Conservation (phyloP, 306 rosid genomes). For the Argentina anserina region DNA sequence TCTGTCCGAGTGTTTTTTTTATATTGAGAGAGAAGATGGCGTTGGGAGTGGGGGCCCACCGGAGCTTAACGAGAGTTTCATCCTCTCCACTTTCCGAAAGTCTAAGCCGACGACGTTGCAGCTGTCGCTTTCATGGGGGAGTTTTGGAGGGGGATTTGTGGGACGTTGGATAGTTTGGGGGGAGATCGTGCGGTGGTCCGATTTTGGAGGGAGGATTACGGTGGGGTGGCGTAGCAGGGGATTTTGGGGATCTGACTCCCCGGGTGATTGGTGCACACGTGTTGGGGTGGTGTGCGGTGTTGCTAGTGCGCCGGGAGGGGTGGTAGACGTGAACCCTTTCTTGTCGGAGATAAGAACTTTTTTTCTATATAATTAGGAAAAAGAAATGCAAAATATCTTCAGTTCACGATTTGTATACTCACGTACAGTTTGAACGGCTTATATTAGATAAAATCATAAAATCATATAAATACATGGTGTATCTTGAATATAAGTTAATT, state of each 20-base stretch:
- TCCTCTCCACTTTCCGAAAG: constrained; percentile 1
- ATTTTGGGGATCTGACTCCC: neutral
- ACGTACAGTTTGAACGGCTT: too few relatives aligned
- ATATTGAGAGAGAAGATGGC: neutral
- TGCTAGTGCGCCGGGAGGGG: constrained; percentile 19
- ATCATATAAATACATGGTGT: too few relatives aligned
- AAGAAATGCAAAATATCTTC: too few relatives aligned
- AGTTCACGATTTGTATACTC: too few relatives aligned
- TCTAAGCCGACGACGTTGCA: neutral
- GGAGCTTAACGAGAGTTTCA: neutral
- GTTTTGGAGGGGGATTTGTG: neutral
- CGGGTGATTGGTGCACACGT: constrained; percentile 6
- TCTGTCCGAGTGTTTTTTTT: neutral
- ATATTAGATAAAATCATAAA: too few relatives aligned
- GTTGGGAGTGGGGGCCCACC: neutral
- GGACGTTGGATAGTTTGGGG: neutral
- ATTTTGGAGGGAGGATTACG: neutral
- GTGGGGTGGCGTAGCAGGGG: neutral
- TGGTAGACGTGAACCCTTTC: neutral
- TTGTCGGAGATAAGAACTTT: too few relatives aligned
- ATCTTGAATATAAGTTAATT: too few relatives aligned
- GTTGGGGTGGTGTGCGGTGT: neutral
- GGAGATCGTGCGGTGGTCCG: neutral
- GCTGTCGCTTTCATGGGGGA: neutral
- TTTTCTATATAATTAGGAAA: too few relatives aligned